These are phyloP conservation scores for Phytopythium sindhum DNA, from an alignment of 352 stramenopile genomes.

Conservation along the genomic window DNA sequence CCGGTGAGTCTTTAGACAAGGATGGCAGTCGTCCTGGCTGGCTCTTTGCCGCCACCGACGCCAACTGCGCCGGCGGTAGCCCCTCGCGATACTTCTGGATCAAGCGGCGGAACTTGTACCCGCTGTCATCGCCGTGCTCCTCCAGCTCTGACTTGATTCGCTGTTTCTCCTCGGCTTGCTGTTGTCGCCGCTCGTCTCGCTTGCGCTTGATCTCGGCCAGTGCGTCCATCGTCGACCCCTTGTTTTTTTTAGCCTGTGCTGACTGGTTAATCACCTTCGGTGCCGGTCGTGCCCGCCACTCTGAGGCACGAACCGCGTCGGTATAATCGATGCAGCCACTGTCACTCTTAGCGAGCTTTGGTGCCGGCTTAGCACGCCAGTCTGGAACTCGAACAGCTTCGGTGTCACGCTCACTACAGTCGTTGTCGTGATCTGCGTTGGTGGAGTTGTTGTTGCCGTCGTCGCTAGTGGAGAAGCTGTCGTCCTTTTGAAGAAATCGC, in stretches of 20 bases:
- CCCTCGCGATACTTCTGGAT: slow-evolving; percentile 55
- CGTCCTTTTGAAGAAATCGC: background rate
- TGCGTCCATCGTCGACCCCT: slow-evolving; percentile 46
- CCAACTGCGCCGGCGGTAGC: slow-evolving; percentile 28
- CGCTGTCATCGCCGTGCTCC: slow-evolving; percentile 64
- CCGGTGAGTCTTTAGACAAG: background rate
- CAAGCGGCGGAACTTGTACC: slow-evolving; percentile 72
- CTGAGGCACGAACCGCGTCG: background rate
- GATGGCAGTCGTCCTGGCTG: background rate
- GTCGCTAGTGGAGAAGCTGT: background rate
- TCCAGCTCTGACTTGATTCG: slow-evolving; percentile 59
- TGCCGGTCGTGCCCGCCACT: background rate
- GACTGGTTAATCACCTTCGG: background rate
- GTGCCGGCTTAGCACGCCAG: background rate
- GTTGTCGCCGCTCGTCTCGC: slow-evolving; percentile 49
- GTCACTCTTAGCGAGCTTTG: background rate
- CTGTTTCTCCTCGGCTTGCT: slow-evolving; percentile 63
- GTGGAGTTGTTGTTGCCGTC: background rate
- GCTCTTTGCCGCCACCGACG: background rate
- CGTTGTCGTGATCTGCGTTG: background rate
- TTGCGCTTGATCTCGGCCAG: slow-evolving; percentile 72
- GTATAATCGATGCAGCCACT: background rate
- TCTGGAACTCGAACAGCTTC: background rate
- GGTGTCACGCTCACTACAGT: background rate
- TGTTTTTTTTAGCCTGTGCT: slow-evolving; percentile 24